Percentiles rank a stretch among this genome's conserved stretches.
These are phyloP conservation scores for Gnetum montanum DNA, from an alignment of 75 land plant genomes.

Conservation along the genomic window DNA sequence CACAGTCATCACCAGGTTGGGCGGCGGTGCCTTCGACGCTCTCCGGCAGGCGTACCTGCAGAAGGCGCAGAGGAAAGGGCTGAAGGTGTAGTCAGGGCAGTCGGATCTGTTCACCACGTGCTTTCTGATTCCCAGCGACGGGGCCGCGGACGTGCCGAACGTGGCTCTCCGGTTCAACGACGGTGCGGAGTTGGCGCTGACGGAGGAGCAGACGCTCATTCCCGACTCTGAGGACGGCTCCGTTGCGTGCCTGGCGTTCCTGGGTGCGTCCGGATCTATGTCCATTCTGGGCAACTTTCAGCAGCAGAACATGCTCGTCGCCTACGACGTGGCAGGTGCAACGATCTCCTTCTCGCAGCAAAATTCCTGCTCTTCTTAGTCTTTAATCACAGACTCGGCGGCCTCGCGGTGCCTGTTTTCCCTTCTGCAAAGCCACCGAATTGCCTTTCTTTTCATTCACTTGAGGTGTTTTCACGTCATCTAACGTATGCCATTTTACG, in stretches of 20 bases:
- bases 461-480: too few relatives aligned
- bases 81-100: constrained; percentile 2
- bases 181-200: constrained; percentile 18
- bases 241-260: background rate
- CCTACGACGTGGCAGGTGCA: too few relatives aligned
- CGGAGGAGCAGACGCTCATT: background rate
- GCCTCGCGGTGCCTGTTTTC: too few relatives aligned
- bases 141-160: constrained; percentile 15
- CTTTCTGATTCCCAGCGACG: constrained; percentile 18
- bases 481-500: too few relatives aligned
- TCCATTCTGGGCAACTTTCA: too few relatives aligned
- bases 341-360: too few relatives aligned
- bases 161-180: constrained; percentile 20
- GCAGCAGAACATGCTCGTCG: too few relatives aligned
- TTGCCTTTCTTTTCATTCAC: too few relatives aligned
- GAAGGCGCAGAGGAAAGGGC: constrained; percentile 4
- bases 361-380: too few relatives aligned
- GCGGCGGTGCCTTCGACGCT: constrained; percentile 12
- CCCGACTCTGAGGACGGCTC: background rate
- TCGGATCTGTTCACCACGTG: constrained; percentile 19
- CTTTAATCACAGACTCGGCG: too few relatives aligned
- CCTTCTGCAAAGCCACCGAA: too few relatives aligned
- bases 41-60: constrained; percentile 8
- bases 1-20: constrained; percentile 31
- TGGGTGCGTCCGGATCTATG: too few relatives aligned